Evolutionary conservation across 2,329 filamentous ascomycete species (phyloP), one percentile per base, ranked within the genome.

Genomic region (Epicoccum nigrum): DNA sequence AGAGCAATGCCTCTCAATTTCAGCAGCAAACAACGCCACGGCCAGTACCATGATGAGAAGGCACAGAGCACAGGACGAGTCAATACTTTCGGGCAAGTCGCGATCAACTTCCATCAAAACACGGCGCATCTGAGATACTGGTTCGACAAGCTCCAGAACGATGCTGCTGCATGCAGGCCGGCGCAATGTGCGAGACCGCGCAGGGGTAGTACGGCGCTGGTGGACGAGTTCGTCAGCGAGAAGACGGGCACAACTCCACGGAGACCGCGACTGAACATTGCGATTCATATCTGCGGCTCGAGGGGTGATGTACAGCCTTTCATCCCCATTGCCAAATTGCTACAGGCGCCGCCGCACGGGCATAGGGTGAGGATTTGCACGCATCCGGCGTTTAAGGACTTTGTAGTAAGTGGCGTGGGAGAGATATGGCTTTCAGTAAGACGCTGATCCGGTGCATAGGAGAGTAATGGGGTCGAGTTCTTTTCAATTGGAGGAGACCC

Each of bases 251-350:
- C 17, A 7, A 25, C 6, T 28, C 25, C 48, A 7, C 48, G 45
- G 11, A 35, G 42, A 9, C 60, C 62, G 6, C 45, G 47, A 32
- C 27, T 83, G 25, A 82, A 83, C 49, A 78, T 83, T 34, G 80
- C 83, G 1, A 82, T 84, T 44, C 81, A 83, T 40, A 79, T 83
- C 5, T 81, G 83, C 1, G 79, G 79, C 7, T 77, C 74, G 3
- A 72, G 79, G 43, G 81, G 81, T 6, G 81, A 84, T 61, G 79
- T 84, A 2, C 83, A 86, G 49, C 83, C 83, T 0, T 86, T 86
- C 49, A 73, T 86, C 43, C 81, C 83, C 0, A 74, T 86, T 3
- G 83, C 81, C 0, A 78, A 75, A 31, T 72, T 78, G n/a, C 64
- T 86, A 0, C 71, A 64, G 19, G 51, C 47, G 16, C 37, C 49